Evolutionary conservation across 202 grass and related monocot species (phyloP).

Genomic region (Digitaria exilis): DNA sequence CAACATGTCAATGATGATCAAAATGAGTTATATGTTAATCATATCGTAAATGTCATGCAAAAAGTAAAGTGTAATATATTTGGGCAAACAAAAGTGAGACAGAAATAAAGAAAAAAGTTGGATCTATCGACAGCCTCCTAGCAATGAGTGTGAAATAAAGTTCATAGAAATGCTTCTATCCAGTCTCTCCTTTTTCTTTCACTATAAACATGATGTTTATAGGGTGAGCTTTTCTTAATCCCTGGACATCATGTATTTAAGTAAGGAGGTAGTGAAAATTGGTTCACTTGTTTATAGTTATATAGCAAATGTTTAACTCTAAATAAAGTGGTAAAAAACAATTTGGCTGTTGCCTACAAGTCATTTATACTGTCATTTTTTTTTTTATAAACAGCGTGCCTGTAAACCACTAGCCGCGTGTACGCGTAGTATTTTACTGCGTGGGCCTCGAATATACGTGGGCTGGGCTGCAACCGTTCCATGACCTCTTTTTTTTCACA

Average conservation of each 20-base stretch:
- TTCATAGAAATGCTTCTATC: not conserved
- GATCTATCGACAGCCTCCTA: not conserved
- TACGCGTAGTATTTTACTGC: not conserved
- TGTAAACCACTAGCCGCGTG: not conserved
- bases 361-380: not conserved
- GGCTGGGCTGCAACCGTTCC: not conserved
- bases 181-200: not conserved
- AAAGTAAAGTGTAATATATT: not conserved
- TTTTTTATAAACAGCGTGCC: too few species aligned
- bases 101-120: not conserved
- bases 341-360: not conserved
- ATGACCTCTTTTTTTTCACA: not conserved
- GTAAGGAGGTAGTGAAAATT: not conserved
- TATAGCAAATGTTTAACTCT: not conserved
- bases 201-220: not conserved
- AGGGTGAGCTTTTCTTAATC: not conserved
- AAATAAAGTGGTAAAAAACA: not conserved
- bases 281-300: not conserved
- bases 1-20: not conserved
- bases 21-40: not conserved
- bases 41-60: too few species aligned
- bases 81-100: not conserved
- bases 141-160: not conserved
- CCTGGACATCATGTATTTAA: not conserved
- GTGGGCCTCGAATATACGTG: not conserved